Evolutionary conservation across 192 early-diverging fungal genomes (phyloP).

Genomic region (Funneliformis geosporum): DNA sequence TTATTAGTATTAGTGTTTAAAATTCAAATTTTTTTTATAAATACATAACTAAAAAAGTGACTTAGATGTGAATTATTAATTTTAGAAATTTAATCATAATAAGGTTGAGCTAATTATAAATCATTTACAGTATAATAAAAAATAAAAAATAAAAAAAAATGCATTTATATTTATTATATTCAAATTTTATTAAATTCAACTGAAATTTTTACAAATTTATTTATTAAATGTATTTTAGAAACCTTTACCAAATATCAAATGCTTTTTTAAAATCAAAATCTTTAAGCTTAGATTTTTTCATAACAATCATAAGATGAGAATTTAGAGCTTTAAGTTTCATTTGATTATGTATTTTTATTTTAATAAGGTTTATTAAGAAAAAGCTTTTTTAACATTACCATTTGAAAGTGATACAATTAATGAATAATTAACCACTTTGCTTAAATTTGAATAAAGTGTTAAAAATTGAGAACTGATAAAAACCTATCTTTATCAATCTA

Average conservation of each 20-base stretch:
- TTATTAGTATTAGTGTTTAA: no score
- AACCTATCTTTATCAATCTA: background rate
- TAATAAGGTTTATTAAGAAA: slow-evolving; percentile 10
- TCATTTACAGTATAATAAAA: no score
- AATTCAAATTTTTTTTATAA: no score
- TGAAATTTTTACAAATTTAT: background rate
- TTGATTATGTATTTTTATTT: slow-evolving; percentile 4
- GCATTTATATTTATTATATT: no score
- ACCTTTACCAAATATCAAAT: background rate
- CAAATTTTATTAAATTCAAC: background rate
- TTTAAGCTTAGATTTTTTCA: background rate
- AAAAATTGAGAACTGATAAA: background rate
- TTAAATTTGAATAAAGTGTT: slow-evolving; percentile 1
- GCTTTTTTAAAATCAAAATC: slow-evolving; percentile 13
- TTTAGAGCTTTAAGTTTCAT: slow-evolving; percentile 8
- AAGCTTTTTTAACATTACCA: slow-evolving; percentile 11
- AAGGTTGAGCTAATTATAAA: no score
- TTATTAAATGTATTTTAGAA: background rate
- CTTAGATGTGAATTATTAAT: no score
- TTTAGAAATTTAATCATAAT: no score
- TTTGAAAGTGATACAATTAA: slow-evolving; percentile 10
- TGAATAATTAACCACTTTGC: background rate
- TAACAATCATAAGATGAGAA: slow-evolving; percentile 19
- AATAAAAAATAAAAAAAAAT: no score
- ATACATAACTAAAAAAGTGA: no score